Evolutionary conservation across 208 protist genomes (phyloP).

Genomic region (Novymonas esmeraldas): DNA sequence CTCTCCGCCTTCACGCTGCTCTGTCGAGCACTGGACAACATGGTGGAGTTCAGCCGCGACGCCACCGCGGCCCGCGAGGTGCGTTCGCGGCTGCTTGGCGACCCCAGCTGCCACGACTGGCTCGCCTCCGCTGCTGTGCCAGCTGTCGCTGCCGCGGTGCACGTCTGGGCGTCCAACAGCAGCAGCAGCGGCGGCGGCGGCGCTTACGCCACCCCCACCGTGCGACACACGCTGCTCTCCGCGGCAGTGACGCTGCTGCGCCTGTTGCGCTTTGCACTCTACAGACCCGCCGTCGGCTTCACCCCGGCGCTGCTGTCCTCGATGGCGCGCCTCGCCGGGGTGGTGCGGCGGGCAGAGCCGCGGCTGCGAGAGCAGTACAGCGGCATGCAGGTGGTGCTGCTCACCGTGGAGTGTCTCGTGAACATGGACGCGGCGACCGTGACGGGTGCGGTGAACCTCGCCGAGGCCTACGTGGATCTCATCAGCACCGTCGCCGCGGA

Average conservation of each 20-base stretch:
- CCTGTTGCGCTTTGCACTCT: constrained; percentile 69
- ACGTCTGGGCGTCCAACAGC: constrained; percentile 44
- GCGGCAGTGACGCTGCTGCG: constrained; percentile 58
- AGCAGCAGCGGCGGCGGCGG: constrained; percentile 4
- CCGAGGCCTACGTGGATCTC: constrained; percentile 41
- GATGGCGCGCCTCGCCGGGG: constrained; percentile 48
- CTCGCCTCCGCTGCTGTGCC: constrained; percentile 60
- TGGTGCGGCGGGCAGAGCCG: constrained; percentile 52
- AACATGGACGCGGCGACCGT: constrained; percentile 72
- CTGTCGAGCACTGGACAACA: constrained; percentile 67
- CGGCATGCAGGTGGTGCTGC: constrained; percentile 76
- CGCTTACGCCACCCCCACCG: constrained; percentile 23
- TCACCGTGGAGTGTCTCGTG: constrained; percentile 65
- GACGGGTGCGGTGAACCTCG: constrained; percentile 45
- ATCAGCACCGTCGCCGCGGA: constrained; percentile 58
- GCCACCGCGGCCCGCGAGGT: constrained; percentile 34
- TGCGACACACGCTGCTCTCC: constrained; percentile 39
- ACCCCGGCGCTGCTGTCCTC: constrained; percentile 38
- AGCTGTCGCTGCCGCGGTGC: constrained; percentile 60
- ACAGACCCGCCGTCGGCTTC: constrained; percentile 36
- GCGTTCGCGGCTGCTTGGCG: constrained; percentile 40
- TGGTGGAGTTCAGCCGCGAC: constrained; percentile 69
- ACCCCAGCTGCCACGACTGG: constrained; percentile 48
- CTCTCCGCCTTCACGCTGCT: constrained; percentile 66
- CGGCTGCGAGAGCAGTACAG: constrained; percentile 56